Conservation (phyloP, 176 grass and related monocot genomes). For the Neostapfia colusana region DNA sequence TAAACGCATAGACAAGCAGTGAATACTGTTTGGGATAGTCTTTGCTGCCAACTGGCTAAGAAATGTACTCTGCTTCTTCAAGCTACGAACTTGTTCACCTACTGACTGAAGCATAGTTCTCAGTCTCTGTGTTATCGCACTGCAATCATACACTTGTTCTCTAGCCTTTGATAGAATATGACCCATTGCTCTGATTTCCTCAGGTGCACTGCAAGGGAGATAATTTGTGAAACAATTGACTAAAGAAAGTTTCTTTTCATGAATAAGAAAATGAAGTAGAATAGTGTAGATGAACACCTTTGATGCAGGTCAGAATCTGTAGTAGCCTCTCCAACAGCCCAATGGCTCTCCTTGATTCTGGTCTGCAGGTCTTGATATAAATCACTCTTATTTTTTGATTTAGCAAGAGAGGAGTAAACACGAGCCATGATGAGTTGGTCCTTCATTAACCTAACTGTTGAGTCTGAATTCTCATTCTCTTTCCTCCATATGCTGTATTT, state of each 20-base stretch:
- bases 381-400: slow-evolving; percentile 67
- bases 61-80: slow-evolving; percentile 92
- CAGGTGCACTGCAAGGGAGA: slow-evolving; percentile 61
- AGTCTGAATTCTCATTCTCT: too few species aligned
- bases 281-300: slow-evolving; percentile 43
- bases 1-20: slow-evolving; percentile 89
- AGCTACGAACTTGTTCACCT: too few species aligned
- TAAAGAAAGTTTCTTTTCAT: background rate
- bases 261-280: slow-evolving; percentile 23
- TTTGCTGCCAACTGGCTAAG: slow-evolving; percentile 97
- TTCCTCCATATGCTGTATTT: too few species aligned
- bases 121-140: slow-evolving; percentile 69
- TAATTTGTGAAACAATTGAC: slow-evolving; percentile 32
- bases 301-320: slow-evolving; percentile 88
- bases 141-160: slow-evolving; percentile 89
- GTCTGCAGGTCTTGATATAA: slow-evolving; percentile 75
- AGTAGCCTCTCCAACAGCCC: slow-evolving; percentile 77
- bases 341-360: slow-evolving; percentile 89
- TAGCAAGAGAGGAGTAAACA: slow-evolving; percentile 73
- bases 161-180: slow-evolving; percentile 79
- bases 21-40: slow-evolving; percentile 97
- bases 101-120: slow-evolving; percentile 95
- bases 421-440: slow-evolving; percentile 98
- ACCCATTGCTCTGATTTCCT: slow-evolving; percentile 89
- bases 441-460: too few species aligned